Percentiles rank a stretch among this genome's conserved stretches.
phyloP scores from a whole-genome alignment of 2,329 filamentous ascomycete species.

The Lanzia echinophila region DNA sequence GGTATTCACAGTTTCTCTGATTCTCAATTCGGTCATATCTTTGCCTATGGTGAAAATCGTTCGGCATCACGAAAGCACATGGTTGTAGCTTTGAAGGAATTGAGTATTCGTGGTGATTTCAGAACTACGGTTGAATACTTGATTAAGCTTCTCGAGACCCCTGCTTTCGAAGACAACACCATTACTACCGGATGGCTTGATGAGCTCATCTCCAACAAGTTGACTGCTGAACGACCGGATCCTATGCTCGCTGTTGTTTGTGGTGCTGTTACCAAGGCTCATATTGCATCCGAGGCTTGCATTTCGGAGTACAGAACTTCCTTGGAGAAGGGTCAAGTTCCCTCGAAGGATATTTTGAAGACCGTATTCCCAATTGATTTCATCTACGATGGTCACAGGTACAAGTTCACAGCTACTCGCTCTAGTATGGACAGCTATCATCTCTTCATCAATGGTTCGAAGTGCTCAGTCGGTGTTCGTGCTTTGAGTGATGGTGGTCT shows the following conservation, averaged over 20 bases:
- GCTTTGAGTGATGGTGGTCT: constrained; percentile 91
- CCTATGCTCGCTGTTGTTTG: constrained; percentile 90
- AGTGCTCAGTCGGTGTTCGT: constrained; percentile 87
- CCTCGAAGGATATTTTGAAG: constrained; percentile 92
- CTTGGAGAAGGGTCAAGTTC: constrained; percentile 94
- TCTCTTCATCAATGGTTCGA: constrained; percentile 97
- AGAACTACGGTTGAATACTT: constrained; percentile 97
- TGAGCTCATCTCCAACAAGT: constrained; percentile 94
- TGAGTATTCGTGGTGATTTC: constrained; percentile 99
- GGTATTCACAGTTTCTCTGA: constrained; percentile 99
- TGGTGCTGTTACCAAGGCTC: constrained; percentile 90
- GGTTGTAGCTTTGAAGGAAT: constrained; percentile 95
- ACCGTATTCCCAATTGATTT: constrained; percentile 97
- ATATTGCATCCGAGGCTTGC: constrained; percentile 86
- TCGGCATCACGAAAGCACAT: constrained; percentile 97
- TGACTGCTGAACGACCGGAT: constrained; percentile 93
- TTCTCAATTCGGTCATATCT: constrained; percentile 98
- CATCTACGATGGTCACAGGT: constrained; percentile 93
- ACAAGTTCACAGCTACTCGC: constrained; percentile 96
- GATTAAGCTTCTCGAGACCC: constrained; percentile 96
- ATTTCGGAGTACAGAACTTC: constrained; percentile 80
- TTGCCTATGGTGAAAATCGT: constrained; percentile 96
- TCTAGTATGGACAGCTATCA: constrained; percentile 93
- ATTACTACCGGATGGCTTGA: constrained; percentile 99
- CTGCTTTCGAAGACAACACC: constrained; percentile 97